These are phyloP conservation scores for Nectriaceae sp. DNA, from an alignment of 2,329 filamentous ascomycete species.

Conservation along the genomic window DNA sequence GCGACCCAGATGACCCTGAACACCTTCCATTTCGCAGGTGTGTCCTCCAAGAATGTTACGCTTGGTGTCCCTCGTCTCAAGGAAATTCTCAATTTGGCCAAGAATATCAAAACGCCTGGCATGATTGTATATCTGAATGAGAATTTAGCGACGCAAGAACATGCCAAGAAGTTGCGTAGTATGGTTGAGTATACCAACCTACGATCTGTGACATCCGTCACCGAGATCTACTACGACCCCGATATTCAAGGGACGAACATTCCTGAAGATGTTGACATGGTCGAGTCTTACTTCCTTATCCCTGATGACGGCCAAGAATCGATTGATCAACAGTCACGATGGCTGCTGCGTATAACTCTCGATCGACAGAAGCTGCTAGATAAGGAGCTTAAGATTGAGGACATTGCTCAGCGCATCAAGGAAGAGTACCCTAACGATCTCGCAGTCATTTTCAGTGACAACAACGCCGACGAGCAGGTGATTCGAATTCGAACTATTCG, in stretches of 20 bases:
- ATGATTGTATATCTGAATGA: constrained; percentile 88
- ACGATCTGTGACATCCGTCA: constrained; percentile 85
- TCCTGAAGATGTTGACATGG: constrained; percentile 85
- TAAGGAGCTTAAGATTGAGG: constrained; percentile 87
- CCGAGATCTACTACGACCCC: constrained; percentile 97
- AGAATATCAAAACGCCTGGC: constrained; percentile 96
- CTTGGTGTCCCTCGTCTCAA: constrained; percentile 98
- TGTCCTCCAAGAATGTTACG: constrained; percentile 99
- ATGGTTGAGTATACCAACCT: constrained; percentile 93
- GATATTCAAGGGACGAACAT: constrained; percentile 85
- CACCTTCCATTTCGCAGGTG: constrained; percentile 99
- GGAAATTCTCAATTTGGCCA: constrained; percentile 97
- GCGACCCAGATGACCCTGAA: constrained; percentile 99
- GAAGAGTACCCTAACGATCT: constrained; percentile 82
- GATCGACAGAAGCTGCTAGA: constrained; percentile 94
- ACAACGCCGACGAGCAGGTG: constrained; percentile 94
- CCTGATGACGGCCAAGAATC: constrained; percentile 70
- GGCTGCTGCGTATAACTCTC: constrained; percentile 90
- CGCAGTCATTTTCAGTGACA: constrained; percentile 94
- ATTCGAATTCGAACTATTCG: constrained; percentile 85
- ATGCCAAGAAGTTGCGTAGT: constrained; percentile 83
- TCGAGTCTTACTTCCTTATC: constrained; percentile 95
- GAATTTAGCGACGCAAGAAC: constrained; percentile 68
- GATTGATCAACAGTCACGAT: constrained; percentile 80
- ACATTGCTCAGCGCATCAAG: constrained; percentile 89